phyloP scores from a whole-genome alignment of 345 rosid species.

The Salix arbutifolia region DNA sequence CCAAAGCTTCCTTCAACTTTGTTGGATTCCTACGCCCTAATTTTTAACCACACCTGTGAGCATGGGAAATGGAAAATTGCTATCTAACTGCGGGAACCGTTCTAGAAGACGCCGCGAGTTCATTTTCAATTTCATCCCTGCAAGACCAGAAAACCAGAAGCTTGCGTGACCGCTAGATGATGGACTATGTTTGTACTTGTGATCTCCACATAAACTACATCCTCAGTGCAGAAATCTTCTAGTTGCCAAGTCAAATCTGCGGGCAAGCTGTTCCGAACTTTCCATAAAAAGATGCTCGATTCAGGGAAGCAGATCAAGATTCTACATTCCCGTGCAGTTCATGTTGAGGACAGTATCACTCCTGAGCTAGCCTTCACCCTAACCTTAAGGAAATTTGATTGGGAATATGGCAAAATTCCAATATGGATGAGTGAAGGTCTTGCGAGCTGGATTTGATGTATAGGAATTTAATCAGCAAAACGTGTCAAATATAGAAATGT shows the following conservation, averaged over 20 bases:
- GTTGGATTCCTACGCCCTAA: neutral
- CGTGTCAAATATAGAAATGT: neutral
- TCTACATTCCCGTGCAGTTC: neutral
- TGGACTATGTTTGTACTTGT: neutral
- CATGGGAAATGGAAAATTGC: no score
- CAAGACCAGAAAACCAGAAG: neutral
- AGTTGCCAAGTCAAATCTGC: no score
- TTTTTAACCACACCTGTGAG: no score
- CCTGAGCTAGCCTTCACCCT: neutral
- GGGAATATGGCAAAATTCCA: no score
- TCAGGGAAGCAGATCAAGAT: neutral
- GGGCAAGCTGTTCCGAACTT: no score
- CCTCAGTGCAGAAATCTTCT: no score
- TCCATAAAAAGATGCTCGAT: neutral
- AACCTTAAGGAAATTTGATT: no score
- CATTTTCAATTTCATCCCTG: neutral
- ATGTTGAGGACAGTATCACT: neutral
- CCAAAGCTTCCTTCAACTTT: neutral
- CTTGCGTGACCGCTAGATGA: neutral
- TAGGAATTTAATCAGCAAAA: neutral
- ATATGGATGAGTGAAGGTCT: no score
- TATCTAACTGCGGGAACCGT: neutral
- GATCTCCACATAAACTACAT: no score
- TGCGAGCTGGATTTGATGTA: no score
- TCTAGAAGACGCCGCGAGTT: neutral